Base-by-base conservation (phyloP, 2,329 filamentous ascomycete species). In the Trichophyton equinum region DNA sequence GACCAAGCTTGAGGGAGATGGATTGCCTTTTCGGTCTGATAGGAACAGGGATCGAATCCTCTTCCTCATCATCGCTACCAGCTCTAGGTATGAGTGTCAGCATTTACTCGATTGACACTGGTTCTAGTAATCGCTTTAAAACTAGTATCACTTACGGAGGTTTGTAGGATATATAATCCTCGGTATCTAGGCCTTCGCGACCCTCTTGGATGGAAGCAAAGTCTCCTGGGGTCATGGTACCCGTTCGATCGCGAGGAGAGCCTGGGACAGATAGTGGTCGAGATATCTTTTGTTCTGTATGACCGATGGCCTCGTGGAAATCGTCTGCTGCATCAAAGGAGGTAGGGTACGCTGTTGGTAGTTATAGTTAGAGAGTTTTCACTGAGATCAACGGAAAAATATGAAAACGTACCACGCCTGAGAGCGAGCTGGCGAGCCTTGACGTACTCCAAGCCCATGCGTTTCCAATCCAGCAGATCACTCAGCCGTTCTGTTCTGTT, bases 391-490 rank as follows among this genome's bases (percentile, higher is more conserved):
- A 53, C 0, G 46, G 13, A 15, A 22, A 18, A 18, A 27, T n/a
- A 47, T 22, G 25, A 27, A 20, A 44, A 49, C 65, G 63, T 70
- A 78, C 77, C 76, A 74, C 94, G 84, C 69, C 94, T 82, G 65
- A 99, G 79, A 25, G 94, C 94, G 70, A 99, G 77, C 74, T 97
- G 94, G 57, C 94, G 85, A 38, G 94, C 94, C 80, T 97, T 99
- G 77, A 96, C 90, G 71, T 99, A 99, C 76, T 99, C 94, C 86
- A 97, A 87, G 22, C 94, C 94, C 94, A 99, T 99, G 57, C 94
- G 84, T 82, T 97, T 97, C 94, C 94, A 99, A 77, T 99, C 94
- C 46, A 99, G 81, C 63, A 99, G 80, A 72, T 99, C 94, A 70
- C 91, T 95, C 60, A 99, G 79, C 56, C 94, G 85, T 79, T 99